phyloP scores from a whole-genome alignment of 2,329 filamentous ascomycete genomes.

The Scolecobasidium constrictum region DNA sequence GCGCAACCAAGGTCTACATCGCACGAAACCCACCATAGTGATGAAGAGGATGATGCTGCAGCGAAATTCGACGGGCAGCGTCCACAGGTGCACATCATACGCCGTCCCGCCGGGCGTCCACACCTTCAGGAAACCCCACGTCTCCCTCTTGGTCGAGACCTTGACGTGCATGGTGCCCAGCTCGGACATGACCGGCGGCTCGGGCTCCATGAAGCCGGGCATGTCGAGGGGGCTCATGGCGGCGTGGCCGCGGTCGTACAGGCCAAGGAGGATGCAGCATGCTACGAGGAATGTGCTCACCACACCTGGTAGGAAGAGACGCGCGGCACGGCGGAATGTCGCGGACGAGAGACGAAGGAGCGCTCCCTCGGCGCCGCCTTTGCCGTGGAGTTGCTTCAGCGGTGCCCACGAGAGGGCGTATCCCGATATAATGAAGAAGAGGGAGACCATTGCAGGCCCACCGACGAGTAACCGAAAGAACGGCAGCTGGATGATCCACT shows the following conservation, averaged over 20 bases:
- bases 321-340: slow-evolving; percentile 4
- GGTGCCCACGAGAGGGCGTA: slow-evolving; percentile 29
- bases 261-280: neutral
- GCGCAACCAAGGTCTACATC: slow-evolving; percentile 12
- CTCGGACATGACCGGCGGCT: slow-evolving; percentile 6
- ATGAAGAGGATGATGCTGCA: slow-evolving; percentile 18
- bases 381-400: neutral
- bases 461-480: slow-evolving; percentile 12
- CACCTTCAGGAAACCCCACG: slow-evolving; percentile 19
- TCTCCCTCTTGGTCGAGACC: slow-evolving; percentile 13
- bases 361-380: neutral
- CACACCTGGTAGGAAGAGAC: slow-evolving; percentile 8
- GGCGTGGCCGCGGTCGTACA: slow-evolving; percentile 4
- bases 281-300: slow-evolving; percentile 9
- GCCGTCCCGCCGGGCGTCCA: slow-evolving; percentile 7
- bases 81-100: slow-evolving; percentile 25
- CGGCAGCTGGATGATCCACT: slow-evolving; percentile 12
- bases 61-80: slow-evolving; percentile 26
- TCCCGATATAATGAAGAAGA: slow-evolving; percentile 38
- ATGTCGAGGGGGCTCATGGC: neutral
- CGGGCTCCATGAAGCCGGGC: slow-evolving; percentile 1
- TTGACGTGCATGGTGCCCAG: neutral
- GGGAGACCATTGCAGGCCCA: slow-evolving; percentile 36
- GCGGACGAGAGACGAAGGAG: slow-evolving; percentile 1
- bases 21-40: slow-evolving; percentile 13